Conservation (phyloP, 202 grass and related monocot species). For the Miscanthus sacchariflorus region DNA sequence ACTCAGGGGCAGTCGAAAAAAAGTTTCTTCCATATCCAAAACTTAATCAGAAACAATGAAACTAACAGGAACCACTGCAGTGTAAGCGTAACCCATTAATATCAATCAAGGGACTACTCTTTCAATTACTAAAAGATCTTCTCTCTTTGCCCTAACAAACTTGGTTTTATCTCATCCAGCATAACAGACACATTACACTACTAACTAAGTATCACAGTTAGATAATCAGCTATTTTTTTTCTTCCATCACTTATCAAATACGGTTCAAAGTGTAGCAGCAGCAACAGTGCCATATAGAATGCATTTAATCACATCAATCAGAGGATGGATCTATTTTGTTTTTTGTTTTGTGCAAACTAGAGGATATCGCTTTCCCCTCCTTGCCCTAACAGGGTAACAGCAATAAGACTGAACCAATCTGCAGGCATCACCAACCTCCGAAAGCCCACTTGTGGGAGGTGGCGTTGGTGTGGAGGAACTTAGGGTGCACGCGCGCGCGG, state of each 20-base stretch:
- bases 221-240: background rate
- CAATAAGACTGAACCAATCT: background rate
- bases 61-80: background rate
- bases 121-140: background rate
- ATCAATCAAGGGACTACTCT: conserved; percentile 3
- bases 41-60: background rate
- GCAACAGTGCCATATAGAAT: background rate
- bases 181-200: background rate
- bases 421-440: conserved; percentile 58
- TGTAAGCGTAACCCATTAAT: background rate
- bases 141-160: background rate
- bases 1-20: background rate
- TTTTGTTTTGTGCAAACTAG: background rate
- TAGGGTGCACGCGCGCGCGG: conserved; percentile 82
- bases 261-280: background rate
- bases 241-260: conserved; percentile 5
- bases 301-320: background rate
- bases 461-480: conserved; percentile 95
- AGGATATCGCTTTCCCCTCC: background rate
- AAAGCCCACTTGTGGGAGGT: conserved; percentile 99
- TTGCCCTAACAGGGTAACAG: background rate
- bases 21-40: background rate
- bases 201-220: background rate
- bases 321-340: background rate
- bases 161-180: background rate